Conservation (phyloP, 257 asterid species). For the Salvia splendens region DNA sequence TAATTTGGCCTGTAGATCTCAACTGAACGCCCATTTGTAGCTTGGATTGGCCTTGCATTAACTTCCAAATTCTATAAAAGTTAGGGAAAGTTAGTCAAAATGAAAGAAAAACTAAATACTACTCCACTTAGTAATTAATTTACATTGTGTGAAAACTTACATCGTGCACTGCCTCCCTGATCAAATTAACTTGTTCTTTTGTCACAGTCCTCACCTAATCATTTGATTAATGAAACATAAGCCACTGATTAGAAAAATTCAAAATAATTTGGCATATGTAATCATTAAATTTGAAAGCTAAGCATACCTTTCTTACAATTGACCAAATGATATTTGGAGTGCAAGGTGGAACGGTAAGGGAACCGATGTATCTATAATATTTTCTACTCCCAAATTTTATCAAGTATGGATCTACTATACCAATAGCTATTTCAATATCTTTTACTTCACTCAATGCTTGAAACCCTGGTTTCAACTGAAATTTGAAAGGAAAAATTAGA, state of each 20-base stretch:
- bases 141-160: slow-evolving; percentile 19
- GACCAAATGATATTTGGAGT: slow-evolving; percentile 59
- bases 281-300: no score
- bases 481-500: slow-evolving; percentile 22
- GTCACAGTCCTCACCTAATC: slow-evolving; percentile 61
- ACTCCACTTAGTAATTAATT: background rate
- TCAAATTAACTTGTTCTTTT: slow-evolving; percentile 48
- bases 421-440: slow-evolving; percentile 36
- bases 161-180: slow-evolving; percentile 61
- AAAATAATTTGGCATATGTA: background rate
- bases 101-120: background rate
- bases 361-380: slow-evolving; percentile 63
- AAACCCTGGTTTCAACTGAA: slow-evolving; percentile 27
- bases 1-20: slow-evolving; percentile 45
- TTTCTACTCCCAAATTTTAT: slow-evolving; percentile 51
- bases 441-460: slow-evolving; percentile 20
- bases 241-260: background rate
- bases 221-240: background rate
- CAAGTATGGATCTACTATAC: slow-evolving; percentile 45
- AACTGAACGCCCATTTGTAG: slow-evolving; percentile 40
- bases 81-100: background rate
- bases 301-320: slow-evolving; percentile 45
- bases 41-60: slow-evolving; percentile 69
- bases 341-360: slow-evolving; percentile 77
- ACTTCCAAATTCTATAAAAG: slow-evolving; percentile 39